These are phyloP conservation scores for Fusarium secorum DNA, from an alignment of 2,329 filamentous ascomycete species.

Conservation along the genomic window DNA sequence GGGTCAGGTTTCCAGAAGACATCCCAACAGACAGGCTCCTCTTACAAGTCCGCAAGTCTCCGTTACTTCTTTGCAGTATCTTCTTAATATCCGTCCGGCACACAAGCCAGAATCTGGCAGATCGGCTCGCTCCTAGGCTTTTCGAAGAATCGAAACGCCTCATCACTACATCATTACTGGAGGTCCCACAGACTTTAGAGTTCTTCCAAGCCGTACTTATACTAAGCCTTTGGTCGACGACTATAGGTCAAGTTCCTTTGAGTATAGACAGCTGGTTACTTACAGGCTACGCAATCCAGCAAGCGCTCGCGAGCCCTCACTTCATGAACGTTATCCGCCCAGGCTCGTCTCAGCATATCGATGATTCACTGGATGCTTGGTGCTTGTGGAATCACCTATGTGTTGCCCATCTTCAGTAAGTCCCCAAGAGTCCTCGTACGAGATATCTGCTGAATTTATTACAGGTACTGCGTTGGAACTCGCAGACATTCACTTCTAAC, in stretches of 20 bases:
- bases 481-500: slow-evolving; percentile 33
- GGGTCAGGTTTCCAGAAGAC: slow-evolving; percentile 38
- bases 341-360: neutral
- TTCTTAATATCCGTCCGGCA: slow-evolving; percentile 41
- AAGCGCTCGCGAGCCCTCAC: slow-evolving; percentile 34
- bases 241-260: slow-evolving; percentile 38
- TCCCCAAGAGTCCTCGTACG: rapidly evolving
- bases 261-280: slow-evolving; percentile 43
- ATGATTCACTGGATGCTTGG: slow-evolving; percentile 14
- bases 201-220: slow-evolving; percentile 41
- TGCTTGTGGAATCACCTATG: slow-evolving; percentile 44
- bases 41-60: slow-evolving; percentile 6
- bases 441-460: neutral
- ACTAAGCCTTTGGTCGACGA: slow-evolving; percentile 42
- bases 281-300: slow-evolving; percentile 40
- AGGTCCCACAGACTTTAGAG: slow-evolving; percentile 26
- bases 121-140: slow-evolving; percentile 32
- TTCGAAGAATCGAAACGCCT: slow-evolving; percentile 39
- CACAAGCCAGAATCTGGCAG: slow-evolving; percentile 35
- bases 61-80: slow-evolving; percentile 38
- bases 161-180: slow-evolving; percentile 18
- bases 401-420: slow-evolving; percentile 42
- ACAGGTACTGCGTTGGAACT: slow-evolving; percentile 42
- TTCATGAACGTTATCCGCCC: slow-evolving; percentile 18
- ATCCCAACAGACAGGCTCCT: slow-evolving; percentile 21